These are phyloP conservation scores for Veloporphyrellus conicus DNA, from an alignment of 1,284 basidiomycete species.

Conservation along the genomic window DNA sequence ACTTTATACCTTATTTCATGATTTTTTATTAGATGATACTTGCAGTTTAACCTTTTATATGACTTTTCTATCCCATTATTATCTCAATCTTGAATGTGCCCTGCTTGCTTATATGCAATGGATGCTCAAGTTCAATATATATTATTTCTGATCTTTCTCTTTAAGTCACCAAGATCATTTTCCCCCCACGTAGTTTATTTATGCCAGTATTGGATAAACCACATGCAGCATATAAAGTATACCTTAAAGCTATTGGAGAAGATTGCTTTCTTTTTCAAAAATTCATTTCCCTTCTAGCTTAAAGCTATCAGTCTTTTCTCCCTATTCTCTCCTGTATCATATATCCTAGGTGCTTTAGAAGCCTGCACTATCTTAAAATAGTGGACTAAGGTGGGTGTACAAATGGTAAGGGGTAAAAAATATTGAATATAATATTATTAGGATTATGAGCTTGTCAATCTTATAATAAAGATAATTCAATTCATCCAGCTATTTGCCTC, in stretches of 20 bases:
- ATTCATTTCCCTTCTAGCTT: slow-evolving; percentile 19
- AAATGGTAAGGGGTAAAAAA: neutral
- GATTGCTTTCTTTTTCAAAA: slow-evolving; percentile 18
- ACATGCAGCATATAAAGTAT: slow-evolving; percentile 9
- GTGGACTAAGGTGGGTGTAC: slow-evolving; percentile 20
- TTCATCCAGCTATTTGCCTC: slow-evolving; percentile 22
- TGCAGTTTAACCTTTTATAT: slow-evolving; percentile 21
- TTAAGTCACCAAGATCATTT: slow-evolving; percentile 6
- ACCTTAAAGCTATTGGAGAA: slow-evolving; percentile 14
- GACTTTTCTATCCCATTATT: slow-evolving; percentile 10
- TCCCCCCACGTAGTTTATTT: slow-evolving; percentile 13
- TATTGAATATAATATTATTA: slow-evolving; percentile 6
- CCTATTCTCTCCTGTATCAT: neutral
- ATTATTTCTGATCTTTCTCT: slow-evolving; percentile 2
- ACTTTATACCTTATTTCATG: slow-evolving; percentile 16
- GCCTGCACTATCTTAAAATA: slow-evolving; percentile 8
- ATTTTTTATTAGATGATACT: slow-evolving; percentile 13
- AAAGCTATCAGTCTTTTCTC: slow-evolving; percentile 25
- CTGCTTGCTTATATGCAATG: slow-evolving; percentile 12
- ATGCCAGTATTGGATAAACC: slow-evolving; percentile 24
- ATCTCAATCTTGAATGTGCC: slow-evolving; percentile 14
- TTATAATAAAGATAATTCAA: slow-evolving; percentile 19
- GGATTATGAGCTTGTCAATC: slow-evolving; percentile 16
- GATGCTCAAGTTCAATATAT: slow-evolving; percentile 21
- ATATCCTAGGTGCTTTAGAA: slow-evolving; percentile 9